phyloP scores from a whole-genome alignment of 352 stramenopile genomes.

The Phytopythium chamaehyphon region DNA sequence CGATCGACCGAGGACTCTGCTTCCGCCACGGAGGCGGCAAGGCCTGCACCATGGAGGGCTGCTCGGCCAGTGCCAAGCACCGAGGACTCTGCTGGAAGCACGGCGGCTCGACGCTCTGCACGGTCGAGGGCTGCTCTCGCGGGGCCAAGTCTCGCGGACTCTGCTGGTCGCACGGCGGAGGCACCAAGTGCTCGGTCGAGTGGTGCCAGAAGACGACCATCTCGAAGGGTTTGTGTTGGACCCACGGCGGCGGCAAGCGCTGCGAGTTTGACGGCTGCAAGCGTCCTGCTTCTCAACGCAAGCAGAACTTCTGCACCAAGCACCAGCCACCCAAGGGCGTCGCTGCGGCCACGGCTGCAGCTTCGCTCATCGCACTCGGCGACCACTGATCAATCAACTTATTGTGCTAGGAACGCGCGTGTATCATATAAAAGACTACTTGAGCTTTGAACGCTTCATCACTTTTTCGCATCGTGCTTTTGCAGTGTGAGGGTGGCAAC shows the following conservation, averaged over 20 bases:
- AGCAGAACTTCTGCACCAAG: slow-evolving; percentile 7
- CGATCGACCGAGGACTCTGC: slow-evolving; percentile 72
- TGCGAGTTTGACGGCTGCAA: slow-evolving; percentile 36
- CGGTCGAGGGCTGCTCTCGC: slow-evolving; percentile 55
- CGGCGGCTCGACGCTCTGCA: slow-evolving; percentile 70
- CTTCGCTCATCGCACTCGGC: not conserved
- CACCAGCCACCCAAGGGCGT: slow-evolving; percentile 9
- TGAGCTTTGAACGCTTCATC: too few species aligned
- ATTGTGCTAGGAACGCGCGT: not conserved
- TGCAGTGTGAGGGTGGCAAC: too few species aligned
- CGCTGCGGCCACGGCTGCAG: not conserved
- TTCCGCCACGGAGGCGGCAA: slow-evolving; percentile 76
- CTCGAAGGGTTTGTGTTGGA: slow-evolving; percentile 14
- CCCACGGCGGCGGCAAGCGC: slow-evolving; percentile 9
- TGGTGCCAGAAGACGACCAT: slow-evolving; percentile 26
- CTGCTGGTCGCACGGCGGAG: slow-evolving; percentile 79
- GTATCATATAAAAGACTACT: too few species aligned
- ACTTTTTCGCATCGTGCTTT: too few species aligned
- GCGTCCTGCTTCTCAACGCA: slow-evolving; percentile 6
- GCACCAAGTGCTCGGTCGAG: slow-evolving; percentile 16
- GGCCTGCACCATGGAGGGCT: slow-evolving; percentile 52
- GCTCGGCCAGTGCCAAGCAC: slow-evolving; percentile 74
- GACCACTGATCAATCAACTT: not conserved
- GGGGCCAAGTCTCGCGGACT: slow-evolving; percentile 72
- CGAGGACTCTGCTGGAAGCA: slow-evolving; percentile 76